Percentiles rank a stretch among this genome's conserved stretches.
Conservation (phyloP, 345 rosid species). For the Murraya koenigii region DNA sequence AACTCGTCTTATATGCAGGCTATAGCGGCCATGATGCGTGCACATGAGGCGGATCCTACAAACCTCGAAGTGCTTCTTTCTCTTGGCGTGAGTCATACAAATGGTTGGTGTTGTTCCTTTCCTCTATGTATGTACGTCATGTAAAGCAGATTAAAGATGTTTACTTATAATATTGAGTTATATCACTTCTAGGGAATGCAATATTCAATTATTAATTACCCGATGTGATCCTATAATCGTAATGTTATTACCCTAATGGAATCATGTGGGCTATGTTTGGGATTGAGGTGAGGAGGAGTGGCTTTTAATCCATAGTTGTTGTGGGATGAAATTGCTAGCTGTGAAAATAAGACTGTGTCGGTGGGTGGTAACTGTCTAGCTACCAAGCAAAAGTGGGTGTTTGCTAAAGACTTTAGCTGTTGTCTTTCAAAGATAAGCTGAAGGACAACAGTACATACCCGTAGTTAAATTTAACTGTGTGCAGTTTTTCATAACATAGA, state of each 20-base stretch:
- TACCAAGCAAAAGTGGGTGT: neutral
- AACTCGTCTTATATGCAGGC: constrained; percentile 56
- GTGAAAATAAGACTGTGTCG: neutral
- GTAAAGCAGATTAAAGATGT: neutral
- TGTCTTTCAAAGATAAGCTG: neutral
- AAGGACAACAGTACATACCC: neutral
- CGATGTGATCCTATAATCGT: neutral
- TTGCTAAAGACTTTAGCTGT: neutral
- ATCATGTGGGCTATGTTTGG: neutral
- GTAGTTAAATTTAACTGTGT: neutral
- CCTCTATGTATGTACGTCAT: neutral
- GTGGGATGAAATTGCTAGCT: neutral
- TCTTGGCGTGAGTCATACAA: constrained; percentile 98
- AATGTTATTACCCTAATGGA: neutral
- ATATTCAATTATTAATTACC: neutral
- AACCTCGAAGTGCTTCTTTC: constrained; percentile 99
- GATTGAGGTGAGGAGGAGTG: neutral
- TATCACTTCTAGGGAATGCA: neutral
- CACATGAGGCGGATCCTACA: constrained; percentile 92
- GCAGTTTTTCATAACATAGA: neutral
- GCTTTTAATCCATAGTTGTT: neutral
- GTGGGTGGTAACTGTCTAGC: neutral
- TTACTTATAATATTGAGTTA: constrained; percentile 1
- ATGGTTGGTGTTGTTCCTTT: constrained; percentile 57
- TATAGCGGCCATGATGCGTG: constrained; percentile 99